Percentiles rank a stretch among this genome's conserved stretches.
Conservation (phyloP, 441 rosid genomes). For the Croton setiger region DNA sequence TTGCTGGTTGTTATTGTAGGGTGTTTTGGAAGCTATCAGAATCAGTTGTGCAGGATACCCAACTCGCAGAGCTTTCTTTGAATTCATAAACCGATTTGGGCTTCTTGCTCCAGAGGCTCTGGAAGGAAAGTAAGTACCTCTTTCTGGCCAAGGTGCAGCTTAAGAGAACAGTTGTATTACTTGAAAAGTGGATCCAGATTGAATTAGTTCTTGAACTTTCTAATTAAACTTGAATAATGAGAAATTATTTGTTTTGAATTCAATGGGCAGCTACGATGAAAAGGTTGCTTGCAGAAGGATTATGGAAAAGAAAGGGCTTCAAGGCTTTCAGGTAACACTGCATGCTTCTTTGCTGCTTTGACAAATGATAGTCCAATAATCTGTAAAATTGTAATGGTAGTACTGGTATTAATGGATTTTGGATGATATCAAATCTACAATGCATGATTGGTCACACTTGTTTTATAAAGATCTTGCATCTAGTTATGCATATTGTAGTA, state of each 20-base stretch:
- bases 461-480: neutral
- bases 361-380: neutral
- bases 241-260: conserved; percentile 24
- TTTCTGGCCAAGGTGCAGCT: conserved; percentile 10
- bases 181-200: conserved; percentile 12
- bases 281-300: conserved; percentile 69
- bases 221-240: conserved; percentile 22
- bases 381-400: neutral
- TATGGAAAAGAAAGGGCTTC: conserved; percentile 74
- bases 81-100: conserved; percentile 86
- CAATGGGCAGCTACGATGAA: conserved; percentile 72
- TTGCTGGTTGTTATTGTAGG: conserved; percentile 46
- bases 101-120: conserved; percentile 68
- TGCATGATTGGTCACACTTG: conserved; percentile 7
- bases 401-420: neutral
- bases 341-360: conserved; percentile 15
- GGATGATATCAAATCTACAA: neutral
- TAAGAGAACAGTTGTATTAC: conserved; percentile 4
- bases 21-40: conserved; percentile 98
- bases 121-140: conserved; percentile 79
- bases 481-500: neutral
- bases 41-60: conserved; percentile 99
- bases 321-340: conserved; percentile 83
- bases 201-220: conserved; percentile 17
- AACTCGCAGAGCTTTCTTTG: conserved; percentile 90